Evolutionary conservation across 495 filamentous ascomycete genomes (phyloP), one percentile per base, ranked within the genome.

Genomic region (Hypoxylon fragiforme): DNA sequence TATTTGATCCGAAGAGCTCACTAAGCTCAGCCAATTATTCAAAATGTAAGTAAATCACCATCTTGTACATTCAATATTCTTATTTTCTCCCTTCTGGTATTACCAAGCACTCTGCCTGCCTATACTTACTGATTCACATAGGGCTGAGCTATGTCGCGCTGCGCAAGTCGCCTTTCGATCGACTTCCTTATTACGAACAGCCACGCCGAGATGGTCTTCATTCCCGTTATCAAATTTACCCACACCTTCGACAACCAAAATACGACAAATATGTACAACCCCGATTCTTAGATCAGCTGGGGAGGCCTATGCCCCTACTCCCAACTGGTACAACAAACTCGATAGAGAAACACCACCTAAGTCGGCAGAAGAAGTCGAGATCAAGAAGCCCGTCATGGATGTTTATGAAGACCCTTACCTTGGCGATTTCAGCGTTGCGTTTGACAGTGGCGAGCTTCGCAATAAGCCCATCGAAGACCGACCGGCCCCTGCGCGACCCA

Each of bases 121-220:
- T 12, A 59, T 30, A 32, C 14, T 48, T 15, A 43, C 22, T 26
- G 36, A 40, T 45, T 37, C 2, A 37, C 32, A 3, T 31, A 68
- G 65, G 65, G 62, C 59, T 9, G 65, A 68, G 44, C 13, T 68
- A 4, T 44, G 36, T 51, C 65, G 62, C 14, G 46, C 48, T 31
- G 59, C 62, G 38, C 51, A 58, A 39, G 45, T 46, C 21, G 53
- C 52, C 9, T 11, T 49, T 26, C 62, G 65, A 44, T 60, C 65
- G 36, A 41, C 51, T 11, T 39, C 57, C n/a, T 20, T 51, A 13
- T 35, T 68, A 7, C 49, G 56, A 38, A 53, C 24, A 24, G 19
- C 49, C 19, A 16, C 55, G 3, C 45, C 56, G 21, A 63, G 44
- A 47, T 57, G 46, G 60, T 30, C 57, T 31, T 50, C 45, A 46